Base-by-base conservation (phyloP, 164 flowering plant genomes). In the Vitis vinifera region DNA sequence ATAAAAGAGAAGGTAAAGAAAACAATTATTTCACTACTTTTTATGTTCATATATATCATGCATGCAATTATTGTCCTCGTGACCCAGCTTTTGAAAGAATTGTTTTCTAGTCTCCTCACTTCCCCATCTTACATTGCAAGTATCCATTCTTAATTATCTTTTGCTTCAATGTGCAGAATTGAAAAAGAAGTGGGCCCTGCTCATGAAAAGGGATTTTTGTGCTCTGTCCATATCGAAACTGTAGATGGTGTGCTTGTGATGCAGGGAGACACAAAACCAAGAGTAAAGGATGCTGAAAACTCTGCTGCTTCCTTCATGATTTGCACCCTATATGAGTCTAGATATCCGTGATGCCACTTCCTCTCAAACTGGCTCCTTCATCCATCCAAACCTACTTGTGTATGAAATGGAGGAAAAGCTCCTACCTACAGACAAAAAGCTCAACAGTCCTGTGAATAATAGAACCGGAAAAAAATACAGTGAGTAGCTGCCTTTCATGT, bases 221-320 rank as follows among this genome's bases (percentile, higher is more conserved):
- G 78, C 72, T 80, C 88, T 2, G 91, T 86, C 49, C 73, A 84
- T 50, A 72, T 90, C 44, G 71, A 81, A 55, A 79, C 79, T 52
- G 47, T 7, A n/a, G 65, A 63, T 17, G 79, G 76, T 59, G 50
- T 23, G 13, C 73, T 69, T 4, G 59, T 47, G 29, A 73, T 77
- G 49, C 9, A 2, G 11, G 91, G 94, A 60, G 78, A 79, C 14
- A 69, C 47, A 59, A 85, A 73, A 65, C 49, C 85, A 7, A 79
- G 79, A 73, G 75, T 82, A 19, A 86, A 76, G 68, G 89, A 85
- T n/a, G 86, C 92, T 9, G 85, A 90, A 66, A 88, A 76, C 60
- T 88, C 89, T 30, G 89, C 94, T 3, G 92, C 94, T 63, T 83
- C 79, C 23, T 62, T 60, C 57, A 74, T 85, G 79, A 73, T 86